Conservation (phyloP, 805 yeast genomes). For the Monosporozyma aquatica region DNA sequence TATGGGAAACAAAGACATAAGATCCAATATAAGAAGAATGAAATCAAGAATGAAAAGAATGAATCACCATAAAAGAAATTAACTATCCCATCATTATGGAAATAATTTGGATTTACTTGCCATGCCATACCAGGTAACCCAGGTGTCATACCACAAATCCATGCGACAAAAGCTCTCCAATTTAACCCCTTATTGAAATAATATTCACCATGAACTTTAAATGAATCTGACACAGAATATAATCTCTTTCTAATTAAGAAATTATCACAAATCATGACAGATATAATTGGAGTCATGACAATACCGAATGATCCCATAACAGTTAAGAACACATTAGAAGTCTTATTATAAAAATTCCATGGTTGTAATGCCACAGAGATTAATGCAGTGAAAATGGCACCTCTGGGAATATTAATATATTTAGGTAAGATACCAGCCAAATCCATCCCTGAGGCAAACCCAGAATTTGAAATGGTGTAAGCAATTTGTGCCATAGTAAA, state of each 20-base stretch:
- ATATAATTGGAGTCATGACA: slow-evolving; percentile 33
- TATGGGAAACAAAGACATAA: slow-evolving; percentile 33
- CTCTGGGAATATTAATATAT: slow-evolving; percentile 35
- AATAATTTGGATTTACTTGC: slow-evolving; percentile 27
- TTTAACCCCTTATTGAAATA: slow-evolving; percentile 34
- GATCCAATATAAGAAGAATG: slow-evolving; percentile 33
- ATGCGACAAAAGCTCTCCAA: slow-evolving; percentile 31
- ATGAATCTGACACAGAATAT: slow-evolving; percentile 29
- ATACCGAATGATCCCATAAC: slow-evolving; percentile 34
- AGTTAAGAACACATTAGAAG: slow-evolving; percentile 29
- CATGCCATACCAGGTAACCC: slow-evolving; percentile 42
- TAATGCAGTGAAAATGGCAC: slow-evolving; percentile 31
- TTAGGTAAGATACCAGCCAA: slow-evolving; percentile 34
- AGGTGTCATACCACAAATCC: slow-evolving; percentile 35
- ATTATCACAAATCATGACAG: slow-evolving; percentile 35
- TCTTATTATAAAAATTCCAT: slow-evolving; percentile 33
- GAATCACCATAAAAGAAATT: slow-evolving; percentile 38
- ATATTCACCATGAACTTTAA: slow-evolving; percentile 27
- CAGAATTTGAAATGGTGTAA: slow-evolving; percentile 33
- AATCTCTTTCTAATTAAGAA: slow-evolving; percentile 31
- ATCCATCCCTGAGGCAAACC: slow-evolving; percentile 39
- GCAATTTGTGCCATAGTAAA: slow-evolving; percentile 33
- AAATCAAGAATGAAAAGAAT: slow-evolving; percentile 34
- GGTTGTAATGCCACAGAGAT: slow-evolving; percentile 33
- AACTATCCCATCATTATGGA: slow-evolving; percentile 31